These are phyloP conservation scores for Heterobasidion annosum DNA, from an alignment of 1,284 basidiomycete genomes.

Conservation along the genomic window DNA sequence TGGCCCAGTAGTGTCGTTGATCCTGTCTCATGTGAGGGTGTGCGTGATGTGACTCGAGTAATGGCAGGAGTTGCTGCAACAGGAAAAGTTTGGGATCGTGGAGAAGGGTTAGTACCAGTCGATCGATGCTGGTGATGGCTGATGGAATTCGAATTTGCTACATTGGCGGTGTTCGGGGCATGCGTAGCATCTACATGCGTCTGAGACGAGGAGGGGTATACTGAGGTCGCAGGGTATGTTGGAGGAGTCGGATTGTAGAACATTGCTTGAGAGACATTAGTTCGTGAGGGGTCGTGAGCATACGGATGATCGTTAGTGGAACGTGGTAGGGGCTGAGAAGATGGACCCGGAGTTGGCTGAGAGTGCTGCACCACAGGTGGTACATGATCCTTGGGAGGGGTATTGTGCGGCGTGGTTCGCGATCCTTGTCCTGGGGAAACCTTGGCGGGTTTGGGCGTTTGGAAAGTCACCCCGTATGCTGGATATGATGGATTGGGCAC, in stretches of 20 bases:
- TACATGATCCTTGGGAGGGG: slow-evolving; percentile 6
- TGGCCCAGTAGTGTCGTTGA: slow-evolving; percentile 13
- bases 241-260: slow-evolving; percentile 6
- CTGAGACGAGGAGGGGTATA: slow-evolving; percentile 11
- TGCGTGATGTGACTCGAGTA: slow-evolving; percentile 9
- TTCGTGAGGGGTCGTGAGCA: slow-evolving; percentile 10
- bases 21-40: slow-evolving; percentile 12
- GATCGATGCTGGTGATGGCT: slow-evolving; percentile 11
- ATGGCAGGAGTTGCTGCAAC: slow-evolving; percentile 4
- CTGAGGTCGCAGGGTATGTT: slow-evolving; percentile 10
- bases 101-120: slow-evolving; percentile 9
- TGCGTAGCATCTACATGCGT: slow-evolving; percentile 8
- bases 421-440: neutral
- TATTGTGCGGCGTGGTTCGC: neutral
- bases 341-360: slow-evolving; percentile 1
- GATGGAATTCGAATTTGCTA: slow-evolving; percentile 2
- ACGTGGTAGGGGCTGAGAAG: neutral
- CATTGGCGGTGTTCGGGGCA: slow-evolving; percentile 3
- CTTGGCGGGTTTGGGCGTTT: neutral
- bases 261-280: neutral
- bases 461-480: neutral
- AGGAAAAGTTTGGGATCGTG: slow-evolving; percentile 8
- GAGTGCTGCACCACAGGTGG: slow-evolving; percentile 1
- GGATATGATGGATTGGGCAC: neutral
- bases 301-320: slow-evolving; percentile 3